Evolutionary conservation across 2,329 filamentous ascomycete species (phyloP), one percentile per base, ranked within the genome.

Genomic region (Pseudogymnoascus sp.): DNA sequence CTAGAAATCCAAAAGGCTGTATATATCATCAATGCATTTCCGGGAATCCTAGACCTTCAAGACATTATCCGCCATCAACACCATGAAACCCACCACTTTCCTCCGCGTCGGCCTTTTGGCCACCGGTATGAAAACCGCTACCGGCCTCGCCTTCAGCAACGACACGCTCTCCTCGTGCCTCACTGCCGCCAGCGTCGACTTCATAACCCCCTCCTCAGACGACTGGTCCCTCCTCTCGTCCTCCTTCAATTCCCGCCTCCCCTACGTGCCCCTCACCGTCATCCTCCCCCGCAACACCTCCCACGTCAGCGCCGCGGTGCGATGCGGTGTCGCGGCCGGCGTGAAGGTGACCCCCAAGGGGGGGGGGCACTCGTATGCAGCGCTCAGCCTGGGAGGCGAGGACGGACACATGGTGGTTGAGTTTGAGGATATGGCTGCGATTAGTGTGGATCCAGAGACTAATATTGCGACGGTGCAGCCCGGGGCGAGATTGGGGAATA

Each of bases 291-390:
- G 62, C 67, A 64, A 74, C 70, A 5, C 72, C 1, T 52, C 72
- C 2, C 64, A 73, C 2, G 72, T 82, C 13, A 70, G 75, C 4
- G 71, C 71, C 2, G 75, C 79, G 2, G 74, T 83, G 10, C 67
- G 69, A 33, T 82, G 80, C 61, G 80, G 78, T 1, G 67, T 69
- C 1, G 66, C 74, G 29, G 63, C 70, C 60, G 69, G 70, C 5
- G 72, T 79, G 31, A 77, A 79, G 40, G 76, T 82, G 6, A 78
- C 78, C 36, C 72, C 79, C 1, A 78, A 76, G 62, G 74, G 75
- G 31, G 80, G 80, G 9, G 80, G 80, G 0, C 80, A 83, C 67
- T 79, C 77, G 35, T 83, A 80, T 67, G 80, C 72, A 0, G 80
- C 79, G 27, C 78, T 77, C 61, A 78, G 78, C 63, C 72, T 72